phyloP scores from a whole-genome alignment of 192 early-diverging fungal species.

The Coemansia sp. region DNA sequence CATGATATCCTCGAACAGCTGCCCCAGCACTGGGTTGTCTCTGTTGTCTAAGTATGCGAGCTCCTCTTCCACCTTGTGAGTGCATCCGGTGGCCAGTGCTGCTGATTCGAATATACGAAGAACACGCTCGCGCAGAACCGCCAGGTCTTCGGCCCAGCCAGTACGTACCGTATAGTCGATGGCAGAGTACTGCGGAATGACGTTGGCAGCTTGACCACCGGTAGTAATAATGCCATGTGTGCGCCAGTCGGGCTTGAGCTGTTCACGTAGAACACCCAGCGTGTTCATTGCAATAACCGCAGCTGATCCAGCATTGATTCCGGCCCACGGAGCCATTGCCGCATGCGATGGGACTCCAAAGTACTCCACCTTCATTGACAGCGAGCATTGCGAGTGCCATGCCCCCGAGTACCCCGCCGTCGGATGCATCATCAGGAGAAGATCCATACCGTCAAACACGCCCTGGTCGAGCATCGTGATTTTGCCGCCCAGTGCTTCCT shows the following conservation, averaged over 20 bases:
- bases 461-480: slow-evolving; percentile 65
- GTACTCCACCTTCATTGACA: slow-evolving; percentile 59
- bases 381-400: slow-evolving; percentile 53
- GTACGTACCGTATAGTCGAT: slow-evolving; percentile 64
- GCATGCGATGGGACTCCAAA: slow-evolving; percentile 74
- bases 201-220: slow-evolving; percentile 64
- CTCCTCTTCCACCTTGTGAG: slow-evolving; percentile 56
- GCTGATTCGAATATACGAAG: slow-evolving; percentile 63
- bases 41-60: slow-evolving; percentile 60
- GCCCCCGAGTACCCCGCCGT: slow-evolving; percentile 54
- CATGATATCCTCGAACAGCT: slow-evolving; percentile 53
- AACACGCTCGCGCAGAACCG: slow-evolving; percentile 54
- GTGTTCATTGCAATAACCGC: slow-evolving; percentile 63
- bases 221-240: slow-evolving; percentile 76
- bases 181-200: slow-evolving; percentile 67
- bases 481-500: slow-evolving; percentile 74
- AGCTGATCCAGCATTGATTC: slow-evolving; percentile 81
- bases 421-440: slow-evolving; percentile 84
- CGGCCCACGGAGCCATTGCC: slow-evolving; percentile 63
- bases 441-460: slow-evolving; percentile 69
- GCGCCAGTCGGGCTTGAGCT: slow-evolving; percentile 64
- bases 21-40: slow-evolving; percentile 55
- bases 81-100: slow-evolving; percentile 68
- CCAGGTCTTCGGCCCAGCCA: slow-evolving; percentile 48
- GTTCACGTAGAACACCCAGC: slow-evolving; percentile 70